Percentiles rank a stretch among this genome's conserved stretches.
Evolutionary conservation across 768 basidiomycete genomes (phyloP).

Genomic region (Leccinum pellstonianum): DNA sequence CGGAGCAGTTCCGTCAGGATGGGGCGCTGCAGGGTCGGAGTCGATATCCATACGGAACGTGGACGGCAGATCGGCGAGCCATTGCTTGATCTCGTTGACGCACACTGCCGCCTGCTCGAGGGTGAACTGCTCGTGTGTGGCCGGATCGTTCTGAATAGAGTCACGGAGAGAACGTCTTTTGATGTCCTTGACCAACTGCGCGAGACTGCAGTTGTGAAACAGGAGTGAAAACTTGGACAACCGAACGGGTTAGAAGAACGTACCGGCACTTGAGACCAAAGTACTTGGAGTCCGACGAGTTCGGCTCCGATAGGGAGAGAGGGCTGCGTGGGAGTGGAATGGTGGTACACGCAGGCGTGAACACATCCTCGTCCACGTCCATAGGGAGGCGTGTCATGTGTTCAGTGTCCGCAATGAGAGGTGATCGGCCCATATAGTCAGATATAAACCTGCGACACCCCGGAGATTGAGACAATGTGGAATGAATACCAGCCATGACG

Average conservation of each 20-base stretch:
- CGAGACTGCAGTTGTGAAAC: constrained; percentile 42
- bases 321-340: constrained; percentile 40
- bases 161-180: constrained; percentile 51
- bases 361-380: constrained; percentile 55
- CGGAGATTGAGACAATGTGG: constrained; percentile 12
- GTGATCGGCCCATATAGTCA: constrained; percentile 63
- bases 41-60: constrained; percentile 45
- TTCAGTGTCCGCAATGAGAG: constrained; percentile 54
- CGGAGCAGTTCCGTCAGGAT: constrained; percentile 6
- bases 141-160: constrained; percentile 31
- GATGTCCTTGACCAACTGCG: constrained; percentile 60
- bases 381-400: constrained; percentile 56
- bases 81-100: constrained; percentile 56
- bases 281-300: constrained; percentile 41
- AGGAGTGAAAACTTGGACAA: not conserved
- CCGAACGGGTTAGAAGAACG: constrained; percentile 12
- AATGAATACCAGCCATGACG: not conserved
- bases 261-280: constrained; percentile 63
- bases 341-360: constrained; percentile 45
- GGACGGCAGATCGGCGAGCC: constrained; percentile 51
- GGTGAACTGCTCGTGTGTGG: constrained; percentile 38
- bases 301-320: constrained; percentile 26
- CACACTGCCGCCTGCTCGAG: constrained; percentile 61
- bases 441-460: constrained; percentile 56
- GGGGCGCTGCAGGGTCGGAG: constrained; percentile 25